A percentile compares a stretch with the other conserved stretches of the same genome.
Conservation (phyloP, 768 basidiomycete genomes). For the Heimioporus sp. region DNA sequence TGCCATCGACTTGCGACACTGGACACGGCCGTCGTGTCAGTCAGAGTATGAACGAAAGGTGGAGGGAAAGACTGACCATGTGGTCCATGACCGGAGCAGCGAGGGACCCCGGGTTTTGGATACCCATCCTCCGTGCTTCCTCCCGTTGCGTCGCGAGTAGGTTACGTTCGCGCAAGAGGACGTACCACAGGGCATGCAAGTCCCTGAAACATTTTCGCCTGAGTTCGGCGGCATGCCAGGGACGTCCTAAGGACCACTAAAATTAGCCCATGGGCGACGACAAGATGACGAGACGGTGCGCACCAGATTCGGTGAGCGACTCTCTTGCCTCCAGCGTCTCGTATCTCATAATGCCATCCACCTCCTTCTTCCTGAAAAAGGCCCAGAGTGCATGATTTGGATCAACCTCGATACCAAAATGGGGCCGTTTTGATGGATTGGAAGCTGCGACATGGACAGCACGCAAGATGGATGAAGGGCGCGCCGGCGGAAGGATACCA, state of each 20-base stretch:
- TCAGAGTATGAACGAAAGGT: neutral
- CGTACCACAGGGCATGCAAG: slow-evolving; percentile 93
- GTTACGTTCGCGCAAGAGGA: slow-evolving; percentile 86
- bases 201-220: slow-evolving; percentile 90
- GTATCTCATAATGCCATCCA: slow-evolving; percentile 49
- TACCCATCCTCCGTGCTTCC: slow-evolving; percentile 65
- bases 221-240: slow-evolving; percentile 86
- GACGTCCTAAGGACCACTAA: slow-evolving; percentile 58
- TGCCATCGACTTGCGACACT: slow-evolving; percentile 97
- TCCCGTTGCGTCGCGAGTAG: slow-evolving; percentile 84
- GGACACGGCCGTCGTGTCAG: slow-evolving; percentile 6
- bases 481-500: slow-evolving; percentile 18
- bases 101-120: slow-evolving; percentile 29
- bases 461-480: slow-evolving; percentile 16
- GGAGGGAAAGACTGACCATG: slow-evolving; percentile 37
- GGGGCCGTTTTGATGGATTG: slow-evolving; percentile 39
- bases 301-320: slow-evolving; percentile 36
- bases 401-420: slow-evolving; percentile 41
- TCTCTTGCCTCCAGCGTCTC: slow-evolving; percentile 44
- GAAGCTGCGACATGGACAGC: slow-evolving; percentile 1
- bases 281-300: slow-evolving; percentile 8
- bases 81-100: slow-evolving; percentile 36
- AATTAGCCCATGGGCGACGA: slow-evolving; percentile 1
- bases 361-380: slow-evolving; percentile 66
- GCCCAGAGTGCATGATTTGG: slow-evolving; percentile 74